Conservation (phyloP, 208 protist species). For the Wallacemonas sp. region DNA sequence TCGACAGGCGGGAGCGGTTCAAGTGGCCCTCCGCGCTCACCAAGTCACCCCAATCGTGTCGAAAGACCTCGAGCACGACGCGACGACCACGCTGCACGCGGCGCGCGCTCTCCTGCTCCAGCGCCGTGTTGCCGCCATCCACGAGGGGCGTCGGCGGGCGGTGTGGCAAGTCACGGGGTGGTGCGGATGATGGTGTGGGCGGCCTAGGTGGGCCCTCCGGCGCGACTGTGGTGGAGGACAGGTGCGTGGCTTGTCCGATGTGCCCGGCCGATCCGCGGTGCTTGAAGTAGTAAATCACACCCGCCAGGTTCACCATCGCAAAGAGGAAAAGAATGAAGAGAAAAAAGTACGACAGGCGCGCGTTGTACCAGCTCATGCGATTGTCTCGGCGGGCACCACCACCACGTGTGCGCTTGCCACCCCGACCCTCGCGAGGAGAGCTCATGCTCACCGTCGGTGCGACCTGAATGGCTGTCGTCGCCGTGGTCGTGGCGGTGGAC, state of each 20-base stretch:
- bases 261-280: too few species aligned
- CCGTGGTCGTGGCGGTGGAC: not conserved
- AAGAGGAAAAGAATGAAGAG: constrained; percentile 23
- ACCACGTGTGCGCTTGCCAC: not conserved
- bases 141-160: not conserved
- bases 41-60: not conserved
- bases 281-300: constrained; percentile 13
- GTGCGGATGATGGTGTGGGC: too few species aligned
- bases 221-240: not conserved
- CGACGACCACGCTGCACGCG: not conserved
- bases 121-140: not conserved
- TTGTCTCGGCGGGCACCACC: not conserved
- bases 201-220: too few species aligned
- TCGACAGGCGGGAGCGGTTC: not conserved
- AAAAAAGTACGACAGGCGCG: constrained; percentile 17
- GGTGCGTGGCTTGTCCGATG: not conserved
- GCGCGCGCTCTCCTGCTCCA: constrained; percentile 7
- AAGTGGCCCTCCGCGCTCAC: not conserved
- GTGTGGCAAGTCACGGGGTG: not conserved
- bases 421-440: not conserved
- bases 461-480: not conserved
- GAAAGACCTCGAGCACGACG: not conserved
- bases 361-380: constrained; percentile 19
- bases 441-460: not conserved
- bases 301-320: constrained; percentile 17